These are phyloP conservation scores for Vigna reflexopilosa DNA, from an alignment of 306 rosid species.

Conservation along the genomic window DNA sequence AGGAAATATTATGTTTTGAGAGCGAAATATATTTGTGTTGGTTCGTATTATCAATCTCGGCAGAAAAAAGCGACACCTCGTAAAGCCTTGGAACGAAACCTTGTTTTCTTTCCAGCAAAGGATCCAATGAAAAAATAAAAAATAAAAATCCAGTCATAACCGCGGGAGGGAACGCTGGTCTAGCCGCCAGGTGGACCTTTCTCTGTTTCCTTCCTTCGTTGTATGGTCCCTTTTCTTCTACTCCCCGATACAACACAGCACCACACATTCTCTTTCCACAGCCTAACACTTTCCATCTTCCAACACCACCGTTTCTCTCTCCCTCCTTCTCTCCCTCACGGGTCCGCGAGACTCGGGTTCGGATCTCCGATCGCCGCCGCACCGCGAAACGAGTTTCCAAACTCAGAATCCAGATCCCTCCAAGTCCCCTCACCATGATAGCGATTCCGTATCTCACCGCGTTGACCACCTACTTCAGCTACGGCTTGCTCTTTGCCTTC, in stretches of 20 bases:
- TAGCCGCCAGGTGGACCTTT: constrained; percentile 29
- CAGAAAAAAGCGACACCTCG: too few relatives aligned
- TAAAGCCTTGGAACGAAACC: neutral
- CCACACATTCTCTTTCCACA: neutral
- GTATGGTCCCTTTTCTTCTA: constrained; percentile 26
- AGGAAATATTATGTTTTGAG: too few relatives aligned
- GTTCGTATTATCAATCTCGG: too few relatives aligned
- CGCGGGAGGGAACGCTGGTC: neutral
- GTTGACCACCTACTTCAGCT: constrained; percentile 92
- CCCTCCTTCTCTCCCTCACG: neutral
- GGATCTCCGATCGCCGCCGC: constrained; percentile 36
- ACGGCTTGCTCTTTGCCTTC: constrained; percentile 83
- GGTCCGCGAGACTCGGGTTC: constrained; percentile 39
- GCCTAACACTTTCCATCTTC: neutral
- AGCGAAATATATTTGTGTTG: too few relatives aligned
- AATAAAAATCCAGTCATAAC: neutral
- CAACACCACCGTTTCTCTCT: neutral
- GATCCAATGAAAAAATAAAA: neutral
- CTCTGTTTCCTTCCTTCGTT: neutral
- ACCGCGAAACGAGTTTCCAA: neutral
- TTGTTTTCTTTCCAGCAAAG: neutral
- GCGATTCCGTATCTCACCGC: constrained; percentile 89
- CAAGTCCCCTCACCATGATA: constrained; percentile 45
- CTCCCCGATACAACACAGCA: neutral
- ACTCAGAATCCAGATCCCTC: constrained; percentile 32